Conservation (phyloP, 768 basidiomycete genomes). For the Boletus rufocinnamomeus region DNA sequence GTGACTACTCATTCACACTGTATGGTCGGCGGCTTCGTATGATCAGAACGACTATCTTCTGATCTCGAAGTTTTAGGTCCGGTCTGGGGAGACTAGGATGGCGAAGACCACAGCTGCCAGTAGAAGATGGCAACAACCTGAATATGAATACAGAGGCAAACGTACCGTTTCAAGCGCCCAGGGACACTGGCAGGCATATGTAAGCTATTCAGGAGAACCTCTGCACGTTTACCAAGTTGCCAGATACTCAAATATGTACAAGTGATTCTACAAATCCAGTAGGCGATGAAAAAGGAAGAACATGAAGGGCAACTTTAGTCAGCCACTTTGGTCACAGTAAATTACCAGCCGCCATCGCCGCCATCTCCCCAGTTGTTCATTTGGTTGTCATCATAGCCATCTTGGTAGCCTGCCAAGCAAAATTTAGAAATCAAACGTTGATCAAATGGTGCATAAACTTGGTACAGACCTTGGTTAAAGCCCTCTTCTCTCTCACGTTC, state of each 20-base stretch:
- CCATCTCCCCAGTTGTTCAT: background rate
- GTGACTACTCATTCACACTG: slow-evolving; percentile 10
- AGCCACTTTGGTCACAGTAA: background rate
- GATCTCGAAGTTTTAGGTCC: too few relatives aligned
- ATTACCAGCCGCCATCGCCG: slow-evolving; percentile 15
- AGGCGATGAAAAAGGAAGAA: slow-evolving; percentile 3
- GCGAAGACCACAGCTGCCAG: background rate
- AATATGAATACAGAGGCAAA: background rate
- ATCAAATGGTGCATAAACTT: slow-evolving; percentile 5
- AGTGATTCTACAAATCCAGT: slow-evolving; percentile 20
- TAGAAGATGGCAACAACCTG: background rate
- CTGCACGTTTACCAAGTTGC: background rate
- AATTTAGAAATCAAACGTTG: slow-evolving; percentile 8
- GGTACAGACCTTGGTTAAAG: slow-evolving; percentile 38
- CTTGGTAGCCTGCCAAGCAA: slow-evolving; percentile 31
- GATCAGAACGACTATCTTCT: too few relatives aligned
- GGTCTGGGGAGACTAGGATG: too few relatives aligned
- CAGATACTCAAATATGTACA: slow-evolving; percentile 7
- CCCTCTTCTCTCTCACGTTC: slow-evolving; percentile 34
- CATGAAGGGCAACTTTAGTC: background rate
- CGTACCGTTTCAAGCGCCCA: background rate
- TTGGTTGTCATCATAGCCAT: slow-evolving; percentile 24
- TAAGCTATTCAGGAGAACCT: background rate
- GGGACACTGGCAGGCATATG: background rate
- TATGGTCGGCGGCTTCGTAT: too few relatives aligned